A percentile compares a stretch with the other conserved stretches of the same genome.
Conservation (phyloP, 2,329 filamentous ascomycete species). For the Penicillium paneum region DNA sequence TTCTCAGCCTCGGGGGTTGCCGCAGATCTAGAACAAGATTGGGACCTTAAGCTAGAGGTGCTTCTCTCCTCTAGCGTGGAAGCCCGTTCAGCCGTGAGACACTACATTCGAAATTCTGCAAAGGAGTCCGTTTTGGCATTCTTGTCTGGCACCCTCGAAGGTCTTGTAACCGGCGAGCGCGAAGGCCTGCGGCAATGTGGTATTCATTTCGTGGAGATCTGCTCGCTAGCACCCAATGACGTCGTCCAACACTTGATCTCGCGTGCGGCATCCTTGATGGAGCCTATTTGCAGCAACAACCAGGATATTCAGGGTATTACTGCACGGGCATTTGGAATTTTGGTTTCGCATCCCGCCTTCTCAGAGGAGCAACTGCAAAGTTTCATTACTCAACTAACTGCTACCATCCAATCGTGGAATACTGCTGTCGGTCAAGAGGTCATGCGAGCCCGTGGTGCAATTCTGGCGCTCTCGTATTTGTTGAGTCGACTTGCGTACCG, state of each 20-base stretch:
- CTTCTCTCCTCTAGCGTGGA: constrained; percentile 67
- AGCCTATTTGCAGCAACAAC: constrained; percentile 68
- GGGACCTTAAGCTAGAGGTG: constrained; percentile 76
- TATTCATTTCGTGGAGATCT: constrained; percentile 53
- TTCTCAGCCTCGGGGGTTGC: constrained; percentile 45
- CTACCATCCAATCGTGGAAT: constrained; percentile 52
- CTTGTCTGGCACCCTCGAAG: constrained; percentile 46
- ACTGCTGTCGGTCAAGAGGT: constrained; percentile 58
- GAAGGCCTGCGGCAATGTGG: constrained; percentile 46
- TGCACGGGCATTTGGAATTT: constrained; percentile 70
- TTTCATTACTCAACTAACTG: constrained; percentile 48
- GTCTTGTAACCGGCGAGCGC: constrained; percentile 40
- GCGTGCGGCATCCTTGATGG: constrained; percentile 54
- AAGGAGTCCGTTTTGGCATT: constrained; percentile 43
- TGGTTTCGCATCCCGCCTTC: constrained; percentile 62
- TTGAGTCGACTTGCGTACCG: constrained; percentile 58
- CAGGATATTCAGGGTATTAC: constrained; percentile 63
- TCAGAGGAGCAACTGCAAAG: constrained; percentile 42
- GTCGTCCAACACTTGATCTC: constrained; percentile 51
- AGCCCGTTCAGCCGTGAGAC: constrained; percentile 55
- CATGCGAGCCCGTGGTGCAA: constrained; percentile 59
- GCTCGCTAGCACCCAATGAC: constrained; percentile 54
- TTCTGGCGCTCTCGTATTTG: constrained; percentile 58
- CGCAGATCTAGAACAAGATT: constrained; percentile 68
- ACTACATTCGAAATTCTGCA: constrained; percentile 31